These are phyloP conservation scores for Dendrostoma leiphaemia DNA, from an alignment of 2,329 filamentous ascomycete genomes.

Conservation along the genomic window DNA sequence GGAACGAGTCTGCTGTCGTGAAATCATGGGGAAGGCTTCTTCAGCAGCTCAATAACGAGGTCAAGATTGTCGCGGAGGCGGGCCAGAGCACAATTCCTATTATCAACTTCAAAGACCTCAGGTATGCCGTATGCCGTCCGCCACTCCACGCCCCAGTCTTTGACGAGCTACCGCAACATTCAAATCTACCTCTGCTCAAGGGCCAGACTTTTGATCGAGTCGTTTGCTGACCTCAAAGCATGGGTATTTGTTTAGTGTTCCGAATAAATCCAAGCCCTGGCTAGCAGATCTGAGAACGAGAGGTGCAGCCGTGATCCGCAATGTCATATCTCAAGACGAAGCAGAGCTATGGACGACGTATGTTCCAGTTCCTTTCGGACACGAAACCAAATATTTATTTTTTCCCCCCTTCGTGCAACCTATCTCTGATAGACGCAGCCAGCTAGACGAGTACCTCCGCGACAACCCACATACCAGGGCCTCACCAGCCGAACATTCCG, in stretches of 20 bases:
- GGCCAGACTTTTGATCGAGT: too few relatives aligned
- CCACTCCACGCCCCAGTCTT: too few relatives aligned
- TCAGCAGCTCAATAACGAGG: constrained; percentile 33
- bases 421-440: too few relatives aligned
- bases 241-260: background rate
- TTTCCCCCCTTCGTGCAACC: too few relatives aligned
- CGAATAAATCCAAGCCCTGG: constrained; percentile 22
- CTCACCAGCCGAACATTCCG: constrained; percentile 28
- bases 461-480: constrained; percentile 41
- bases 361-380: too few relatives aligned
- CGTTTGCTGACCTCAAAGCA: background rate
- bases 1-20: constrained; percentile 35
- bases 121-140: background rate
- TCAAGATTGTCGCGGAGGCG: constrained; percentile 32
- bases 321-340: constrained; percentile 28
- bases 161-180: too few relatives aligned
- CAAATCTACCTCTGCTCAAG: too few relatives aligned
- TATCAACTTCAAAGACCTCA: constrained; percentile 39
- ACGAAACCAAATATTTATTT: too few relatives aligned
- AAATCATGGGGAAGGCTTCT: constrained; percentile 41
- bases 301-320: constrained; percentile 32
- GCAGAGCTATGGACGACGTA: constrained; percentile 48
- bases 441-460: constrained; percentile 51
- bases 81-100: constrained; percentile 38
- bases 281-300: constrained; percentile 26